Percentiles rank a stretch among this genome's conserved stretches.
Conservation (phyloP, 306 rosid species). For the Cotoneaster glaucophyllus region DNA sequence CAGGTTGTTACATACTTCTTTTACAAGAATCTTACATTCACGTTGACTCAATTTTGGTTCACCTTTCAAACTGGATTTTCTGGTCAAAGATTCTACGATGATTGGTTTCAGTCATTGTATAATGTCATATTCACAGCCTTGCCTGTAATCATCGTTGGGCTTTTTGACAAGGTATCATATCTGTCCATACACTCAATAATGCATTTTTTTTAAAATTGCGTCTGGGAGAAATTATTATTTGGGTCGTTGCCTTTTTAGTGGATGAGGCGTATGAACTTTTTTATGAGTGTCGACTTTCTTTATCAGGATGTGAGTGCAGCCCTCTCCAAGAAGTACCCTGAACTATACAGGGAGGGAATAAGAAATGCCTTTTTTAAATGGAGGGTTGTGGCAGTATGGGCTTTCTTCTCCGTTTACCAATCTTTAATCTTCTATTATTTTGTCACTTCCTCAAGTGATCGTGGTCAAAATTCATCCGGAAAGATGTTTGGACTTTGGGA, state of each 20-base stretch:
- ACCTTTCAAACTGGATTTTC: slow-evolving; percentile 97
- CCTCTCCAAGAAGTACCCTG: slow-evolving; percentile 92
- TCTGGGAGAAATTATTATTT: background rate
- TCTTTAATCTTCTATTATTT: slow-evolving; percentile 73
- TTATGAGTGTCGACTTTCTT: background rate
- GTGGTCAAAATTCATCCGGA: slow-evolving; percentile 62
- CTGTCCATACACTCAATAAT: slow-evolving; percentile 13
- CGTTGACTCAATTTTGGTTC: slow-evolving; percentile 97
- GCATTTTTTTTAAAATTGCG: background rate
- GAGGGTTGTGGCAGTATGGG: slow-evolving; percentile 92
- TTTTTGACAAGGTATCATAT: slow-evolving; percentile 75
- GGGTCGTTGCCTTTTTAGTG: background rate
- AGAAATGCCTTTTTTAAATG: slow-evolving; percentile 71
- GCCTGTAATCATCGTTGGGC: slow-evolving; percentile 90
- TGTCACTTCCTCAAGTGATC: slow-evolving; percentile 41
- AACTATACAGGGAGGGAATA: slow-evolving; percentile 86
- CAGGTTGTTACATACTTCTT: slow-evolving; percentile 93
- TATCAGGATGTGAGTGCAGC: slow-evolving; percentile 85
- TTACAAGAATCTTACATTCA: slow-evolving; percentile 95
- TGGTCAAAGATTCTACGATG: slow-evolving; percentile 97
- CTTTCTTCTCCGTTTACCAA: slow-evolving; percentile 78
- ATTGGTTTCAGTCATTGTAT: slow-evolving; percentile 89
- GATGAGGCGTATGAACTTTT: background rate
- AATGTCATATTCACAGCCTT: slow-evolving; percentile 92
- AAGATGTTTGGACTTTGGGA: slow-evolving; percentile 86